phyloP scores from a whole-genome alignment of 148 eudicot genomes.

The Nepenthes mirabilis region DNA sequence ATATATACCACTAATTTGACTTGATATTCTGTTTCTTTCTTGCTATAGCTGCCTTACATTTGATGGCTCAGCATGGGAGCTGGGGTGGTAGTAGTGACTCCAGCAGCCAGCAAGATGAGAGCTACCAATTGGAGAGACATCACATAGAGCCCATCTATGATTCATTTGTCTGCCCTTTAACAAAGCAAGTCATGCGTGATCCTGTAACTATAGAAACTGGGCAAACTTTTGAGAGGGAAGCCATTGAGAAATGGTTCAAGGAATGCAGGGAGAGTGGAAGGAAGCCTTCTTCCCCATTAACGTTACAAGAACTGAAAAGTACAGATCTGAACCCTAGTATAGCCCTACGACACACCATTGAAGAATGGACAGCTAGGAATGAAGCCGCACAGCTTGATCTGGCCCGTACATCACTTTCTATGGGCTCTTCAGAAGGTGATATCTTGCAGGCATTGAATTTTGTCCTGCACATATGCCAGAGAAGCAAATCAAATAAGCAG shows the following conservation, averaged over 20 bases:
- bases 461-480: conserved; percentile 48
- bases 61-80: conserved; percentile 45
- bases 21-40: no score
- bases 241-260: conserved; percentile 80
- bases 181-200: conserved; percentile 72
- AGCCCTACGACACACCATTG: conserved; percentile 63
- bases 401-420: conserved; percentile 46
- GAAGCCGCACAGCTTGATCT: conserved; percentile 79
- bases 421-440: conserved; percentile 41
- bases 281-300: conserved; percentile 56
- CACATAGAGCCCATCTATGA: conserved; percentile 62
- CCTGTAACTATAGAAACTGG: conserved; percentile 88
- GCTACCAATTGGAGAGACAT: conserved; percentile 47
- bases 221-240: conserved; percentile 77
- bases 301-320: conserved; percentile 44
- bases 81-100: conserved; percentile 46
- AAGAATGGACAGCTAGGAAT: conserved; percentile 92
- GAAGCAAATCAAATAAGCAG: conserved; percentile 38
- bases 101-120: conserved; percentile 62
- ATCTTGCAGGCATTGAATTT: conserved; percentile 48
- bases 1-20: no score
- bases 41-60: no score
- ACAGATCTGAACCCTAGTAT: conserved; percentile 65
- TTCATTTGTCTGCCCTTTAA: conserved; percentile 77
- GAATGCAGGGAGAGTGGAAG: conserved; percentile 58